Evolutionary conservation across 2,329 filamentous ascomycete species (phyloP), one percentile per base, ranked within the genome.

Genomic region (Stemphylium vesicarium): DNA sequence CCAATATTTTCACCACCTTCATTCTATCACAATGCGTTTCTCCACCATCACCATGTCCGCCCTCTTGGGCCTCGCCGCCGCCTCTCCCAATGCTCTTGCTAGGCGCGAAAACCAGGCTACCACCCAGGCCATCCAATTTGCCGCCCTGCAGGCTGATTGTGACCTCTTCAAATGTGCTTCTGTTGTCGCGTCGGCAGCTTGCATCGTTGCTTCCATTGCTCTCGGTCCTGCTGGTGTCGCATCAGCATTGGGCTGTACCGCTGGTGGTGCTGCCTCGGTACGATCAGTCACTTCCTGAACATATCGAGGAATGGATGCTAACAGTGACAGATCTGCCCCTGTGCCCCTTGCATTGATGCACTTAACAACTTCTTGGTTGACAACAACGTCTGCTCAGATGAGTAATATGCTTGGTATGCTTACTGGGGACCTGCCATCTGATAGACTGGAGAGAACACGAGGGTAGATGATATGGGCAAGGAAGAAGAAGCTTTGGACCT

Each of bases 91-190:
- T 42, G 42, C 51, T 41, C 26, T 60, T 36, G 40, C 45, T 24
- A 47, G 40, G 33, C 51, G 32, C 12, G 50, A 53, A 32, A 50
- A 39, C 29, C 50, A 60, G 32, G 43, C 41, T 22, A 53, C 58
- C 22, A 47, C 44, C 18, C 29, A 43, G 22, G 53, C 49, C 36
- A 53, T 59, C 15, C 16, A 20, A 9, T 59, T 56, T 16, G 53
- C 53, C 13, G 52, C 42, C 20, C 50, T 40, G n/a, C 47, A 50
- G 10, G 51, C 43, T 16, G 50, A 46, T 22, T 56, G 52, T 32
- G 44, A 46, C 18, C 7, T 59, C n/a, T 41, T 59, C 35, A 33
- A 49, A 31, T 56, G 56, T 18, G 56, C 56, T 35, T 43, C 39
- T 12, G 52, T 56, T 24, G 7, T 56, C 12, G 48, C 43, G 7